Evolutionary conservation across 164 flowering plant species (phyloP), one percentile per base, ranked within the genome.

Genomic region (Sedum album): DNA sequence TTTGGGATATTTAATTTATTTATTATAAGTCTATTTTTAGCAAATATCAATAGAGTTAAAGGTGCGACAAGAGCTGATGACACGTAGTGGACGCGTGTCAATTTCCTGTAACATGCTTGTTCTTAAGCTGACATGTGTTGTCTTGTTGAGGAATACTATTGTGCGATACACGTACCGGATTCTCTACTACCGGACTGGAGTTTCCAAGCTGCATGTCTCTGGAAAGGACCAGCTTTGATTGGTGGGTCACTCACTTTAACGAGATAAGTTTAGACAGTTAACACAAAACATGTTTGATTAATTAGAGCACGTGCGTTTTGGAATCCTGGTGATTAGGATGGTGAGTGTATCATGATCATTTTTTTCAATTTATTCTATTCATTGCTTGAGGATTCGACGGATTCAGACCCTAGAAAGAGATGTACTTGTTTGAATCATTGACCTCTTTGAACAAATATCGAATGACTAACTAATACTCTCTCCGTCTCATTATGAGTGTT

Each of bases 51-150:
- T 60, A 30, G 14, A 65, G 67, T 2, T 65, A n/a, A n/a, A n/a
- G n/a, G n/a, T n/a, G n/a, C n/a, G 31, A 9, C 33, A 28, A 26
- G 62, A 57, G 20, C 7, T 11, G 62, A 28, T 11, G 67, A 65
- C 67, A 65, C 67, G 67, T 65, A 1, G 26, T 9, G 25, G 48
- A 65, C 67, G 67, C 67, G 67, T 65, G 67, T 65, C 67, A 33
- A 28, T 33, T 64, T 65, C 10, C 67, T 65, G 67, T 30, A 20
- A 2, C 13, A 33, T 20, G 13, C 3, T 64, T 38, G 41, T 21
- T 65, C 48, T 33, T 3, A 4, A 28, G 14, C 15, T 35, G 67
- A 65, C 42, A 65, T 48, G 67, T 65, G 67, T 65, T 35, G 26
- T n/a, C 26, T 23, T 3, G 60, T 30, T 57, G 62, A 57, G 33